A percentile compares a stretch with the other conserved stretches of the same genome.
Conservation (phyloP, 1,139 yeast genomes). For the Candida sojae region DNA sequence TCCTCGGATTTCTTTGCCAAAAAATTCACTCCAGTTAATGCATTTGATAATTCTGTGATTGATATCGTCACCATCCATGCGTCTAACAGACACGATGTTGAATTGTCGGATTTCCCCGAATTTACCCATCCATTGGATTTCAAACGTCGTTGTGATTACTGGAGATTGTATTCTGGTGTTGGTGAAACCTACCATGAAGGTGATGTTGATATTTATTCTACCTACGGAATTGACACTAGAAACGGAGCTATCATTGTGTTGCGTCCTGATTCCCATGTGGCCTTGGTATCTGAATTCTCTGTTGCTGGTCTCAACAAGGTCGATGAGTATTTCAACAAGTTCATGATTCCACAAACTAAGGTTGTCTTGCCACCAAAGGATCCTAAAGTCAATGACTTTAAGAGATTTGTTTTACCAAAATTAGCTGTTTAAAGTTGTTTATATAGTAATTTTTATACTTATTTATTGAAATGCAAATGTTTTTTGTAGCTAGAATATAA, state of each 20-base stretch:
- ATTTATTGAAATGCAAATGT: too few relatives aligned
- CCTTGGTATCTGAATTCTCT: conserved; percentile 19
- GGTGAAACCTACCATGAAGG: conserved; percentile 16
- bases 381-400: conserved; percentile 7
- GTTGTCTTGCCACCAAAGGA: conserved; percentile 8
- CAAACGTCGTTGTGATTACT: conserved; percentile 29
- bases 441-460: too few relatives aligned
- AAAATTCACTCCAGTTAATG: conserved; percentile 25
- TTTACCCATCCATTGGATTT: conserved; percentile 26
- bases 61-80: conserved; percentile 26
- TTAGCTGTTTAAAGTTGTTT: conserved; percentile 11
- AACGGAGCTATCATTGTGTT: conserved; percentile 26
- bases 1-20: conserved; percentile 18
- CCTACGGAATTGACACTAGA: conserved; percentile 24
- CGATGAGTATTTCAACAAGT: conserved; percentile 19
- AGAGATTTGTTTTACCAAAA: conserved; percentile 13
- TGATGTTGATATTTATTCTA: conserved; percentile 16
- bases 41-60: conserved; percentile 24
- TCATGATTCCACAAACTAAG: conserved; percentile 20
- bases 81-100: conserved; percentile 19
- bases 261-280: conserved; percentile 35
- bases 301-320: conserved; percentile 19
- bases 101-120: conserved; percentile 28
- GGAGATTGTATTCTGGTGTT: conserved; percentile 28
- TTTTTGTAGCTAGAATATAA: too few relatives aligned